A percentile compares a stretch with the other conserved stretches of the same genome.
phyloP scores from a whole-genome alignment of 1,284 basidiomycete genomes.

The Rhodotorula sp. region DNA sequence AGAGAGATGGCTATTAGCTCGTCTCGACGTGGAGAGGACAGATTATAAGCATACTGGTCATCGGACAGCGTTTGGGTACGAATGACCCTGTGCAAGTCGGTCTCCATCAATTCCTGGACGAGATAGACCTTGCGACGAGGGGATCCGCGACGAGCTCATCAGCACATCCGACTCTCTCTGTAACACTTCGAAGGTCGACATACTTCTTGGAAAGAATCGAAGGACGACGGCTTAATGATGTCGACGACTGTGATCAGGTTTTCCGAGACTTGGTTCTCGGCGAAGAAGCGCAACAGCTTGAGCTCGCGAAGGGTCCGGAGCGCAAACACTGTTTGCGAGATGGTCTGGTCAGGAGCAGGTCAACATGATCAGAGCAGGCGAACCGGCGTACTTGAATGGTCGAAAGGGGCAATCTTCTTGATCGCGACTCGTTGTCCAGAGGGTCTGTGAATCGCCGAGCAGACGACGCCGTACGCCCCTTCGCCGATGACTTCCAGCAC shows the following conservation, averaged over 20 bases:
- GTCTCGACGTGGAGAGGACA: no score
- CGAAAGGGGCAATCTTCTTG: slow-evolving; percentile 74
- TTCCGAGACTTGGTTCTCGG: slow-evolving; percentile 46
- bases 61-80: slow-evolving; percentile 77
- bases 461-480: slow-evolving; percentile 53
- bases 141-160: not conserved
- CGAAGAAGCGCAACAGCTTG: slow-evolving; percentile 61
- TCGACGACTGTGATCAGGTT: slow-evolving; percentile 88
- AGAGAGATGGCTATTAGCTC: not conserved
- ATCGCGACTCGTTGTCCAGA: slow-evolving; percentile 52
- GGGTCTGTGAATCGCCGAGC: slow-evolving; percentile 49
- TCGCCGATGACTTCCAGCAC: slow-evolving; percentile 52
- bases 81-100: slow-evolving; percentile 82
- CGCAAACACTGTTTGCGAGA: slow-evolving; percentile 62
- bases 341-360: not conserved
- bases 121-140: slow-evolving; percentile 59
- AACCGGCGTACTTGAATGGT: slow-evolving; percentile 61
- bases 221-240: slow-evolving; percentile 82
- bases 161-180: not conserved
- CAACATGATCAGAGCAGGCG: not conserved
- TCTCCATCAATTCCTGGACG: slow-evolving; percentile 84
- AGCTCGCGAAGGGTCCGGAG: slow-evolving; percentile 79
- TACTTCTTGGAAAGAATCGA: slow-evolving; percentile 84
- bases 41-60: slow-evolving; percentile 63
- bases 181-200: no score